Percentiles rank a stretch among this genome's conserved stretches.
Evolutionary conservation across 2,329 filamentous ascomycete genomes (phyloP).

Genomic region (Exserohilum rostratum): DNA sequence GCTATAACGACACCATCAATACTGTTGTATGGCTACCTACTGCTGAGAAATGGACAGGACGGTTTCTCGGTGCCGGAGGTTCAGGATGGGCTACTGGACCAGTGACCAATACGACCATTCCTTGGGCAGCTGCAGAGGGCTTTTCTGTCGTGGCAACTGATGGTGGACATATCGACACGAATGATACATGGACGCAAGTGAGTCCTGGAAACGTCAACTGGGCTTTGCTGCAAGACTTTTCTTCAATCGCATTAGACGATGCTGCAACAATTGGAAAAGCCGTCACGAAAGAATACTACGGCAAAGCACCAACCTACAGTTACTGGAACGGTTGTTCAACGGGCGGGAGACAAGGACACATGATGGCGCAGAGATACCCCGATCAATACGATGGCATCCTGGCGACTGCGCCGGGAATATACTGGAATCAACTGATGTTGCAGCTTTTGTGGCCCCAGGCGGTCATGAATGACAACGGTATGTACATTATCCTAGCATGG

Average conservation of each 20-base stretch:
- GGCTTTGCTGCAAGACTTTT: conserved; percentile 40
- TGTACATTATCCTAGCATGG: background rate
- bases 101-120: conserved; percentile 14
- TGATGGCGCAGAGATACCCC: conserved; percentile 40
- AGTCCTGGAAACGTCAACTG: conserved; percentile 28
- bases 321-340: conserved; percentile 40
- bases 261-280: conserved; percentile 35
- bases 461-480: conserved; percentile 34
- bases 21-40: conserved; percentile 28
- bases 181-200: conserved; percentile 14
- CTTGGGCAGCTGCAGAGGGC: conserved; percentile 24
- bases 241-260: conserved; percentile 41
- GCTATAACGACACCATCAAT: conserved; percentile 24
- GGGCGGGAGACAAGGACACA: conserved; percentile 35
- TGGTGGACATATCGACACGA: conserved; percentile 21
- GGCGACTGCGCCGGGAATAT: conserved; percentile 36
- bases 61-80: conserved; percentile 30
- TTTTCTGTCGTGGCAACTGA: conserved; percentile 32
- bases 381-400: conserved; percentile 38
- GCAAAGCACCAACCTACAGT: conserved; percentile 31
- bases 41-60: conserved; percentile 26
- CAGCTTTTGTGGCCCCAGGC: conserved; percentile 29
- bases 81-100: conserved; percentile 25
- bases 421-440: conserved; percentile 22
- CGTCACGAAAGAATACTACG: conserved; percentile 36